Base-by-base conservation (phyloP, 2,329 filamentous ascomycete species). In the Aureobasidium sp. region DNA sequence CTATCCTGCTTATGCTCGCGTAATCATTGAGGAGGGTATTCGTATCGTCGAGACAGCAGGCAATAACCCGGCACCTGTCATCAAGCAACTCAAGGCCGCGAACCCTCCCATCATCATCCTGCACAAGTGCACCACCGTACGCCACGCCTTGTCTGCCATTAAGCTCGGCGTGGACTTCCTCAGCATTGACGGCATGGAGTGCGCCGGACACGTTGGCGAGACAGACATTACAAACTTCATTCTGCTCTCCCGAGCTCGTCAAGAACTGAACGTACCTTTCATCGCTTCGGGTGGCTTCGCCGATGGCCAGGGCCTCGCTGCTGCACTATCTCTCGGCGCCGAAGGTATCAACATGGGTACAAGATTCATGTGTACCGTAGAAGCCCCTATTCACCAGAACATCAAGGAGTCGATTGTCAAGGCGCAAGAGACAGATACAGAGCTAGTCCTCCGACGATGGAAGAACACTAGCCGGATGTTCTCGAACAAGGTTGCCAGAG, bases 341-440 rank as follows among this genome's bases (percentile, higher is more conserved):
- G 88, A 88, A 68, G 93, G 93, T 58, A 84, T 97, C 73, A 98
- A 98, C 73, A 98, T 98, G 93, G 93, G 93, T 55, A 98, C 93
- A 8, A 79, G 93, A 37, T 98, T 97, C 75, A 94, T 98, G 88
- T 91, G 86, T 74, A 97, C 93, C 0, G 77, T 91, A 39, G 93
- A 97, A 71, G 84, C 90, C 14, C 93, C 93, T 1, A 87, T 98
- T 59, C 93, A 98, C 72, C 68, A 81, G 44, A 95, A 95, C 61
- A 89, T 98, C 75, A 98, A 98, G 79, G 79, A 94, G 69, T 79
- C 86, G 61, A 98, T 98, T 64, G 90, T 96, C 47, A 79, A 82
- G 53, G 87, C 90, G 1, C 79, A 89, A 58, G 93, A 98, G 77
- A 90, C 86, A 19, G 89, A 97, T 69, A 98, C 93, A 0, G 83